Percentiles rank a stretch among this genome's conserved stretches.
These are phyloP conservation scores for Willaertia magna DNA, from an alignment of 208 protist genomes.

Conservation along the genomic window DNA sequence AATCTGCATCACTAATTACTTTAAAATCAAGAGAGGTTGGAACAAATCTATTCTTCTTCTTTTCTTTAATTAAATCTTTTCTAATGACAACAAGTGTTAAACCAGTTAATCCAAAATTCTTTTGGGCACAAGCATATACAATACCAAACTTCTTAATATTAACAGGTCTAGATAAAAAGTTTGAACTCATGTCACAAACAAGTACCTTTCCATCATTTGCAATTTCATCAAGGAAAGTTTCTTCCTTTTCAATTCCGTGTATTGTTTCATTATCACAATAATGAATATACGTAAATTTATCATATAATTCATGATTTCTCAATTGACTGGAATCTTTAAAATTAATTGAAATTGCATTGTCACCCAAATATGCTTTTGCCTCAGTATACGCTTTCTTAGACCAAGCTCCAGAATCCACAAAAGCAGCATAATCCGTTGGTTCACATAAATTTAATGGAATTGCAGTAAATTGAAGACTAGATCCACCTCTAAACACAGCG, in stretches of 20 bases:
- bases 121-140: constrained; percentile 61
- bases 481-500: constrained; percentile 36
- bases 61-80: background rate
- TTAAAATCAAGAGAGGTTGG: background rate
- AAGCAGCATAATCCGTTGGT: constrained; percentile 23
- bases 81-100: constrained; percentile 43
- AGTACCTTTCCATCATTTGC: constrained; percentile 5
- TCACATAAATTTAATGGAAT: constrained; percentile 57
- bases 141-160: constrained; percentile 50
- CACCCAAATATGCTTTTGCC: background rate
- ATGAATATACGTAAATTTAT: constrained; percentile 40
- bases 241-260: constrained; percentile 33
- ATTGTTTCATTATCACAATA: constrained; percentile 67
- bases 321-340: background rate
- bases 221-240: background rate
- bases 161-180: constrained; percentile 38
- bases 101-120: constrained; percentile 56
- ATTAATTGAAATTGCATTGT: background rate
- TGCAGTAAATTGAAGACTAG: constrained; percentile 40
- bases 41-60: background rate
- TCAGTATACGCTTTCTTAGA: constrained; percentile 50
- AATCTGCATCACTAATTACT: constrained; percentile 28
- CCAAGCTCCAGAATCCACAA: constrained; percentile 59
- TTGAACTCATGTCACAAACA: constrained; percentile 60
- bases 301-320: background rate